phyloP scores from a whole-genome alignment of 441 rosid genomes.

The Pelargonium cotyledonis region DNA sequence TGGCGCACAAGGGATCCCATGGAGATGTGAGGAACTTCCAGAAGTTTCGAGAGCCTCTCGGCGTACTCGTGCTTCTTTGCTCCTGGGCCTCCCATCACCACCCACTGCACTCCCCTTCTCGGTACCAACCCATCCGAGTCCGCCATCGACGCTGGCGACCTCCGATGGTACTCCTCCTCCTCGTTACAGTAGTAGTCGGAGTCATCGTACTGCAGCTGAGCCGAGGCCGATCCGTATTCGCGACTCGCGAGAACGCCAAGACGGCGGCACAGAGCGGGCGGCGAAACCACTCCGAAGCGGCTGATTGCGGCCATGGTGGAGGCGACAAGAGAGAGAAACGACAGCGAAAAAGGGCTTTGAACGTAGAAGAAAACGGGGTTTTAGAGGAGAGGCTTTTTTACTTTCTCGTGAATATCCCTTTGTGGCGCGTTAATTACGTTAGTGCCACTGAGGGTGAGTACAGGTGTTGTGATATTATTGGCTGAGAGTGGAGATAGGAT shows the following conservation, averaged over 20 bases:
- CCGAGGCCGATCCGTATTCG: constrained; percentile 43
- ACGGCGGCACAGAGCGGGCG: constrained; percentile 21
- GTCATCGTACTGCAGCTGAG: constrained; percentile 46
- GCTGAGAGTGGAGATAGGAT: background rate
- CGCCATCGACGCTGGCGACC: constrained; percentile 9
- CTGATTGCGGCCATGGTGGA: constrained; percentile 47
- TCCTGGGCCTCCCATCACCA: constrained; percentile 70
- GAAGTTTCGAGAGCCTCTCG: constrained; percentile 65
- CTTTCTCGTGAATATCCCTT: background rate
- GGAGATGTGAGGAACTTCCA: constrained; percentile 85
- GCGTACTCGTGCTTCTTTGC: constrained; percentile 67
- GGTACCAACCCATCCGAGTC: constrained; percentile 35
- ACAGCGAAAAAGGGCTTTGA: constrained; percentile 6
- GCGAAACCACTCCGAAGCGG: constrained; percentile 37
- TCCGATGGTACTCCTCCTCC: constrained; percentile 33
- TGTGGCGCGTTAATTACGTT: background rate
- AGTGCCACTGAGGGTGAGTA: background rate
- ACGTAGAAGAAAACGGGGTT: constrained; percentile 7
- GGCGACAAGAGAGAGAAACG: constrained; percentile 16
- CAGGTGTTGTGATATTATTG: background rate
- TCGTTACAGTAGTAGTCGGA: background rate
- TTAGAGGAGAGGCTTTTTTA: background rate
- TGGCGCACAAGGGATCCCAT: constrained; percentile 83
- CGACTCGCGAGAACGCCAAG: constrained; percentile 17
- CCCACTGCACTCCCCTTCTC: constrained; percentile 89